Percentiles rank a stretch among this genome's conserved stretches.
phyloP scores from a whole-genome alignment of 2,329 filamentous ascomycete species.

The Paraphoma sp. region DNA sequence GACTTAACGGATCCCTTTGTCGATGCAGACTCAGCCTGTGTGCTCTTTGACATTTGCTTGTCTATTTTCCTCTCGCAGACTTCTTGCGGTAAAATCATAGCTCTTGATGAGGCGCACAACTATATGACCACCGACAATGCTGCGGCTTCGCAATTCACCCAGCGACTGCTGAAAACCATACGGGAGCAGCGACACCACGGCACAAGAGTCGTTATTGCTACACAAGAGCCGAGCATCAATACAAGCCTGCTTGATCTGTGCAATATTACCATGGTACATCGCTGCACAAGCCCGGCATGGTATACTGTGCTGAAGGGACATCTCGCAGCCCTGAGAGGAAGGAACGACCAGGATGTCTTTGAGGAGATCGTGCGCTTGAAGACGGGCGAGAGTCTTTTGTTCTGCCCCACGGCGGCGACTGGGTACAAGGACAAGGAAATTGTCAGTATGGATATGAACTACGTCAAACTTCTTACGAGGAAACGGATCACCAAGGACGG shows the following conservation, averaged over 20 bases:
- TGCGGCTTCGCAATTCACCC: slow-evolving; percentile 56
- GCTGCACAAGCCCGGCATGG: slow-evolving; percentile 2
- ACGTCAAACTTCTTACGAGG: slow-evolving; percentile 49
- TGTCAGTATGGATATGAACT: slow-evolving; percentile 7
- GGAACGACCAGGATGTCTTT: slow-evolving; percentile 44
- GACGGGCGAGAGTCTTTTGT: slow-evolving; percentile 57
- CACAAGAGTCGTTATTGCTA: slow-evolving; percentile 71
- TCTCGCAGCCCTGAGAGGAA: slow-evolving; percentile 53
- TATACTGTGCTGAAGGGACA: slow-evolving; percentile 52
- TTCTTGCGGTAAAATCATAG: slow-evolving; percentile 61
- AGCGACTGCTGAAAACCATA: slow-evolving; percentile 67
- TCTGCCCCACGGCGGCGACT: slow-evolving; percentile 54
- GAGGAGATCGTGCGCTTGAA: slow-evolving; percentile 52
- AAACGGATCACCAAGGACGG: slow-evolving; percentile 53
- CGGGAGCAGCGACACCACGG: slow-evolving; percentile 73
- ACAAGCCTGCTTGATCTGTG: slow-evolving; percentile 65
- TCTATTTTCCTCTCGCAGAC: slow-evolving; percentile 62
- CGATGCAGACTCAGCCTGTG: slow-evolving; percentile 70
- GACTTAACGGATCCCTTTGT: slow-evolving; percentile 77
- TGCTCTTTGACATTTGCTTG: slow-evolving; percentile 74
- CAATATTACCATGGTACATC: slow-evolving; percentile 4
- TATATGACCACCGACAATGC: slow-evolving; percentile 66
- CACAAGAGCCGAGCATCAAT: slow-evolving; percentile 76
- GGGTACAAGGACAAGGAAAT: slow-evolving; percentile 11
- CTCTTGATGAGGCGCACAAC: slow-evolving; percentile 79